Percentiles rank a stretch among this genome's conserved stretches.
Evolutionary conservation across 2,329 filamentous ascomycete genomes (phyloP).

Genomic region (Truncatella angustata): DNA sequence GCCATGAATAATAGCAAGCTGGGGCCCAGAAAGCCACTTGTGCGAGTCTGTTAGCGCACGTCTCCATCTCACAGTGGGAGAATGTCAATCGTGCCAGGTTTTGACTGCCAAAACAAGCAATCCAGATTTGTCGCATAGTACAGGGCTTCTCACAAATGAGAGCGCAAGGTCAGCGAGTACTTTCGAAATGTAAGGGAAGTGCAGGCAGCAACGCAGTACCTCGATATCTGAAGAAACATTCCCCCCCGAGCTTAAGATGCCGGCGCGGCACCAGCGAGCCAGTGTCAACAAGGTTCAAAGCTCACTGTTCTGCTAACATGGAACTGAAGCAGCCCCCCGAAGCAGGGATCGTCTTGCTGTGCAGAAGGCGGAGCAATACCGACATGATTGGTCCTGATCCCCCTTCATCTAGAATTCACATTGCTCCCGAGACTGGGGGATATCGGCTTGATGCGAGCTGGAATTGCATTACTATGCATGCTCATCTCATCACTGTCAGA

Average conservation of each 20-base stretch:
- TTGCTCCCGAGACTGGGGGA: neutral
- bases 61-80: conserved; percentile 9
- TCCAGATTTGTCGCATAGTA: too few species aligned
- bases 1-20: conserved; percentile 9
- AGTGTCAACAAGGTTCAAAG: neutral
- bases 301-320: conserved; percentile 4
- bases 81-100: neutral
- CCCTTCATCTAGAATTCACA: neutral
- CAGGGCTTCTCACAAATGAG: neutral
- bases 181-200: too few species aligned
- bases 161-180: neutral
- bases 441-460: conserved; percentile 3
- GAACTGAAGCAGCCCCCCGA: neutral
- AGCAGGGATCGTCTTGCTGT: neutral
- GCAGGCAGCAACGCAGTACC: too few species aligned
- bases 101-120: conserved; percentile 1
- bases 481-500: neutral
- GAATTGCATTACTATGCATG: conserved; percentile 3
- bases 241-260: too few species aligned
- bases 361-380: neutral
- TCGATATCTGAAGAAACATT: too few species aligned
- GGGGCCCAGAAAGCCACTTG: neutral
- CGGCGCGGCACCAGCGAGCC: neutral
- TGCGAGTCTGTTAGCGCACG: conserved; percentile 1
- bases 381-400: neutral